phyloP scores from a whole-genome alignment of 2,329 filamentous ascomycete genomes.

The Trichoderma brevicompactum region DNA sequence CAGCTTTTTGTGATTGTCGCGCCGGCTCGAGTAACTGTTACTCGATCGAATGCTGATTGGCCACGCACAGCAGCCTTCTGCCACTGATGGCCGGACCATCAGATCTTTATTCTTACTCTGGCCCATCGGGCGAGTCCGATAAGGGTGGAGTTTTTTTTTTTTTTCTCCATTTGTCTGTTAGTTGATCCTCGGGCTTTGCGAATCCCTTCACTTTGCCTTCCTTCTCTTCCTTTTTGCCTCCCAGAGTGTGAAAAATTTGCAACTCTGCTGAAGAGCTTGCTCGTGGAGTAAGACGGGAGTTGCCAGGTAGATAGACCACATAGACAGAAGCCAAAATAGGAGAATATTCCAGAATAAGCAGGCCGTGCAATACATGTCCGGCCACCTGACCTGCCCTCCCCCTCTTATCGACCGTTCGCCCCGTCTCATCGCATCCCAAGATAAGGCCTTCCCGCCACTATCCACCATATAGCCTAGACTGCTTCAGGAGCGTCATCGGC shows the following conservation, averaged over 20 bases:
- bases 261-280: not conserved
- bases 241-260: not conserved
- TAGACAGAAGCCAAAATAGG: not conserved
- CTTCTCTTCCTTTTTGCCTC: not conserved
- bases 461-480: conserved; percentile 22
- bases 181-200: conserved; percentile 9
- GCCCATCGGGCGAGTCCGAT: conserved; percentile 22
- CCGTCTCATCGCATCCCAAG: conserved; percentile 16
- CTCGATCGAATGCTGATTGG: conserved; percentile 29
- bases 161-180: conserved; percentile 8
- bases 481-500: conserved; percentile 7
- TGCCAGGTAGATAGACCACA: not conserved
- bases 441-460: conserved; percentile 27
- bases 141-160: conserved; percentile 20
- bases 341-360: not conserved
- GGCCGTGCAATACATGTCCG: not conserved
- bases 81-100: not conserved
- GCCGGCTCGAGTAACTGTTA: conserved; percentile 27
- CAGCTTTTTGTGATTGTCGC: conserved; percentile 5
- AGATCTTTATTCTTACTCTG: conserved; percentile 7
- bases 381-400: not conserved
- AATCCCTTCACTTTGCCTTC: conserved; percentile 14
- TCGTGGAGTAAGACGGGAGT: not conserved
- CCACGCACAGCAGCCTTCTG: not conserved
- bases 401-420: conserved; percentile 17